Base-by-base conservation (phyloP, 257 asterid genomes). In the Striga asiatica region DNA sequence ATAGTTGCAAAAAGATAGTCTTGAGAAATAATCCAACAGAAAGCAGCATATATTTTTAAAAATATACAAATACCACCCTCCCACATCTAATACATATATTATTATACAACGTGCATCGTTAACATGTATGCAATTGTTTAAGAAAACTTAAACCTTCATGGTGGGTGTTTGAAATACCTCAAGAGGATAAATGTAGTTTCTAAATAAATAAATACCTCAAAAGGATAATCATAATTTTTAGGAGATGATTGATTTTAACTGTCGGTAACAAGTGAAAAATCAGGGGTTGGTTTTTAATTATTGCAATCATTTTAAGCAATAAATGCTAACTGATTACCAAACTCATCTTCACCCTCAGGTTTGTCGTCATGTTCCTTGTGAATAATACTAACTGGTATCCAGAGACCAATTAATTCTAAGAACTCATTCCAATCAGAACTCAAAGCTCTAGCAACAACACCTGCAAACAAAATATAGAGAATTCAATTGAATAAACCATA, bases 281-380 rank as follows among this genome's bases (percentile, higher is more conserved):
- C 27, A 42, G 17, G 27, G 24, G 22, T 38, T 38, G 27, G 8
- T 43, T 43, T 43, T 18, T 43, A 18, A 43, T 18, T 3, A 43
- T 43, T 25, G n/a, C 27, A 2, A 3, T 27, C 7, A 25, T 20
- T 8, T 1, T 24, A 24, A 32, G 10, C 50, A 29, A 67, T 20
- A 47, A 61, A 32, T 12, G 37, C 38, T 35, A 45, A 41, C 58
- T 68, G 18, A 43, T 65, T 81, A 89, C 98, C 95, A 37, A 71
- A 62, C 11, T 92, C 97, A 37, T 77, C 94, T 62, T 67, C 85
- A 37, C 84, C 97, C 53, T 81, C 93, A 16, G 91, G 94, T 60
- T 82, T 92, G 76, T 92, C 97, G 16, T 92, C 76, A 28, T 84
- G 95, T 42, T 84, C 95, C 62, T 37, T 74, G 69, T 84, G 74